A percentile compares a stretch with the other conserved stretches of the same genome.
Conservation (phyloP, 305 asterid species). For the Fraxinus albicans region DNA sequence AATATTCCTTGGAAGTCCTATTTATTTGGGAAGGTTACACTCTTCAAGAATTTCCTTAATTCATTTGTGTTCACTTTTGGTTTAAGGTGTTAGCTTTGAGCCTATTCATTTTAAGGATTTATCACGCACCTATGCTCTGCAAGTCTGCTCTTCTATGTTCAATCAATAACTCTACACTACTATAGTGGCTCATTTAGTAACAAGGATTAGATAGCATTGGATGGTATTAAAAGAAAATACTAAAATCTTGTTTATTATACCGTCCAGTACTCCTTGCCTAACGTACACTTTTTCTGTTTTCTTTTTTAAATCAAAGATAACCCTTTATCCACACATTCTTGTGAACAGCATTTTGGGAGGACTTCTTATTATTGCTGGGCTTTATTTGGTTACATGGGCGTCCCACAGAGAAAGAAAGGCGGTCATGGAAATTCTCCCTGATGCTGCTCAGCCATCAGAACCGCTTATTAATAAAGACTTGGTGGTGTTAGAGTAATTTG, state of each 20-base stretch:
- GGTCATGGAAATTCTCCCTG: slow-evolving; percentile 29
- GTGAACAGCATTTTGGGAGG: slow-evolving; percentile 85
- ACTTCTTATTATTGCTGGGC: slow-evolving; percentile 73
- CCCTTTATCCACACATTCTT: neutral
- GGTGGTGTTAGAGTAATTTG: neutral
- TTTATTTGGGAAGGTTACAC: slow-evolving; percentile 89
- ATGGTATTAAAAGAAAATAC: neutral
- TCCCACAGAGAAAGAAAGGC: slow-evolving; percentile 57
- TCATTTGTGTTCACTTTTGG: neutral
- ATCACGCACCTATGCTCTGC: neutral
- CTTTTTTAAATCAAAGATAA: neutral
- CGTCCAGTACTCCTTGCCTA: neutral
- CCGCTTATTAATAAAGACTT: slow-evolving; percentile 35
- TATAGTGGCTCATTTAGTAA: neutral
- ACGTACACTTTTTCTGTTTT: neutral
- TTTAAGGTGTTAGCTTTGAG: neutral
- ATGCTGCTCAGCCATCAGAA: slow-evolving; percentile 46
- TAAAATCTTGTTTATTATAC: neutral
- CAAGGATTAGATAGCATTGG: neutral
- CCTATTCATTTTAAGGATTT: neutral
- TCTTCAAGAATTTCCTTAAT: neutral
- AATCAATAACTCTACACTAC: neutral
- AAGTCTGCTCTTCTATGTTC: neutral
- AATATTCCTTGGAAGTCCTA: slow-evolving; percentile 85
- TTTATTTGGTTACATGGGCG: slow-evolving; percentile 96